Evolutionary conservation across 176 grass and related monocot species (phyloP).

Genomic region (Puya raimondii): DNA sequence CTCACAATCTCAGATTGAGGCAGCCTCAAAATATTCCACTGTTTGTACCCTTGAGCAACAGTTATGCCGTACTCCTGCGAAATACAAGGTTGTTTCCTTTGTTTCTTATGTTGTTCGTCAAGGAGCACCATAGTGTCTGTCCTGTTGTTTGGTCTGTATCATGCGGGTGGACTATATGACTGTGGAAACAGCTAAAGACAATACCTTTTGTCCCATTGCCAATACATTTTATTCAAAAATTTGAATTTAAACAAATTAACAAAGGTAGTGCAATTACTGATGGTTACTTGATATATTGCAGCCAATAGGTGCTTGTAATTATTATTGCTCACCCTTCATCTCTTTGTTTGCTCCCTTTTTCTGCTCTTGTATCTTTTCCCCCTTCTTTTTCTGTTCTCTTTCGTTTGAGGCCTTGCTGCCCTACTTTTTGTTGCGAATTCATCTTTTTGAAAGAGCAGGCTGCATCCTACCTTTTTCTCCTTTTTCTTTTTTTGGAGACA

Average conservation of each 20-base stretch:
- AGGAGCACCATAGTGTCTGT: neutral
- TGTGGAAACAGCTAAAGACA: neutral
- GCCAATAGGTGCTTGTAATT: neutral
- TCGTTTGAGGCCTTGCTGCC: no score
- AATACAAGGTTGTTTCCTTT: slow-evolving; percentile 47
- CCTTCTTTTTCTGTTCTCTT: no score
- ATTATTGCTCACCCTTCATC: neutral
- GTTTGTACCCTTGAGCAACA: slow-evolving; percentile 83
- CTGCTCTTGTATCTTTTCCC: no score
- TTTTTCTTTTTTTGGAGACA: neutral
- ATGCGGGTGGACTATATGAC: neutral
- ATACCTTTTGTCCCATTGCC: neutral
- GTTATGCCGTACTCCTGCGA: slow-evolving; percentile 53
- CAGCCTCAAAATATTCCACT: slow-evolving; percentile 74
- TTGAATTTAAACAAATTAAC: neutral
- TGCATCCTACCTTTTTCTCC: neutral
- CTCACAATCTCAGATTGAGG: slow-evolving; percentile 49
- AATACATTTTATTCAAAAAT: neutral
- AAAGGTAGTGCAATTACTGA: neutral
- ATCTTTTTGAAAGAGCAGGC: no score
- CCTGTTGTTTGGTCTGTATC: neutral
- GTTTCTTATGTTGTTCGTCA: neutral
- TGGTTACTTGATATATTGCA: neutral
- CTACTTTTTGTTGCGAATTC: no score
- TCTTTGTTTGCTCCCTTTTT: no score